These are phyloP conservation scores for Cryptosporidium bovis DNA, from an alignment of 169 alveolate species.

Conservation along the genomic window DNA sequence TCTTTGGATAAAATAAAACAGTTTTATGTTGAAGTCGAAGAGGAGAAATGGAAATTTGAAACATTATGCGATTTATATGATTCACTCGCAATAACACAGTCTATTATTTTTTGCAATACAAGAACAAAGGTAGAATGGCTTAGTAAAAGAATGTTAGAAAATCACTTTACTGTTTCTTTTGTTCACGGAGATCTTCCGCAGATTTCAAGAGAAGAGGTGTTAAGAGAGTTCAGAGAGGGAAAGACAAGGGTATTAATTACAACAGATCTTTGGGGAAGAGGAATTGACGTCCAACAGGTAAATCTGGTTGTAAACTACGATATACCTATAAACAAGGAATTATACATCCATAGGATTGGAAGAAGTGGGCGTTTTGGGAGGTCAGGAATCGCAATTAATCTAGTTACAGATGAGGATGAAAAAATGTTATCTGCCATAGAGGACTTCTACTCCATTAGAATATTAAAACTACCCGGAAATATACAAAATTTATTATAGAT, in stretches of 20 bases:
- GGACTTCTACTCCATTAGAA: conserved; percentile 41
- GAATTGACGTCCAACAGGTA: conserved; percentile 98
- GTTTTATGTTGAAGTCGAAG: conserved; percentile 96
- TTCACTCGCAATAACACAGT: conserved; percentile 97
- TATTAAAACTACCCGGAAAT: conserved; percentile 40
- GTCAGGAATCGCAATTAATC: conserved; percentile 99
- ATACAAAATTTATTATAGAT: conserved; percentile 6
- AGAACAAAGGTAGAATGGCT: conserved; percentile 96
- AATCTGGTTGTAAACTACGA: conserved; percentile 98
- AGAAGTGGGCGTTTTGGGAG: conserved; percentile 99
- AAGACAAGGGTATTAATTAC: conserved; percentile 96
- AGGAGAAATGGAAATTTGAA: conserved; percentile 99
- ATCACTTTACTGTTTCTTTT: conserved; percentile 94
- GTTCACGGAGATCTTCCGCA: conserved; percentile 99
- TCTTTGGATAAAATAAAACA: conserved; percentile 98
- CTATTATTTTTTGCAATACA: conserved; percentile 98
- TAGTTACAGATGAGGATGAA: conserved; percentile 74
- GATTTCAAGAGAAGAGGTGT: conserved; percentile 96
- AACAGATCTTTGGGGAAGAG: conserved; percentile 99
- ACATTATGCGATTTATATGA: conserved; percentile 98
- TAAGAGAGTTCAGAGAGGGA: conserved; percentile 97
- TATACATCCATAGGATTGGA: conserved; percentile 99
- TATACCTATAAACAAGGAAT: conserved; percentile 97
- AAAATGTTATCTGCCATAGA: conserved; percentile 27
- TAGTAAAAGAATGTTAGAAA: conserved; percentile 96